Evolutionary conservation across 1,284 basidiomycete species (phyloP).

Genomic region (Peniophora sp.): DNA sequence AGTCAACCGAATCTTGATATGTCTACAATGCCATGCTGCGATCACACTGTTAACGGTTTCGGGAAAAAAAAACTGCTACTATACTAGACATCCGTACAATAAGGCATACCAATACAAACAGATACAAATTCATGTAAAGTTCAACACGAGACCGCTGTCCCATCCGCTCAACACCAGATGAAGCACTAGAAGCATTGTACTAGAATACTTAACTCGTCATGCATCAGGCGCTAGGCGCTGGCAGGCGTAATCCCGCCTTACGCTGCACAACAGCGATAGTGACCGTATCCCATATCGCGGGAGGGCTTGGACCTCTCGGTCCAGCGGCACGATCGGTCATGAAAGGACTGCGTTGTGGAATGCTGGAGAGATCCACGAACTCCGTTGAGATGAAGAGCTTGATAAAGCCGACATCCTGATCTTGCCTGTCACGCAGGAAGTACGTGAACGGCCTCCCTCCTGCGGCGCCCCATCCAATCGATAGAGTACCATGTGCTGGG

Average conservation of each 20-base stretch:
- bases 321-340: neutral
- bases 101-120: no score
- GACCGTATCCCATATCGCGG: constrained; percentile 3
- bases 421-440: constrained; percentile 4
- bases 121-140: no score
- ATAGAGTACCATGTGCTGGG: neutral
- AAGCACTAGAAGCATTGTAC: no score
- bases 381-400: constrained; percentile 11
- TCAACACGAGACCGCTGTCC: no score
- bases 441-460: constrained; percentile 6
- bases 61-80: no score
- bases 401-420: constrained; percentile 11
- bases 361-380: constrained; percentile 5
- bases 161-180: no score
- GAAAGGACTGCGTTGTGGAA: constrained; percentile 7
- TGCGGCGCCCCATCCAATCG: constrained; percentile 11
- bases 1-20: no score
- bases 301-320: neutral
- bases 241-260: neutral
- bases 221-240: no score
- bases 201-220: no score
- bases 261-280: constrained; percentile 1
- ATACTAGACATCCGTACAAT: no score
- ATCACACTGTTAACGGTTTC: no score
- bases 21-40: no score